Base-by-base conservation (phyloP, 2,329 filamentous ascomycete genomes). In the Apiospora kogelbergensis region DNA sequence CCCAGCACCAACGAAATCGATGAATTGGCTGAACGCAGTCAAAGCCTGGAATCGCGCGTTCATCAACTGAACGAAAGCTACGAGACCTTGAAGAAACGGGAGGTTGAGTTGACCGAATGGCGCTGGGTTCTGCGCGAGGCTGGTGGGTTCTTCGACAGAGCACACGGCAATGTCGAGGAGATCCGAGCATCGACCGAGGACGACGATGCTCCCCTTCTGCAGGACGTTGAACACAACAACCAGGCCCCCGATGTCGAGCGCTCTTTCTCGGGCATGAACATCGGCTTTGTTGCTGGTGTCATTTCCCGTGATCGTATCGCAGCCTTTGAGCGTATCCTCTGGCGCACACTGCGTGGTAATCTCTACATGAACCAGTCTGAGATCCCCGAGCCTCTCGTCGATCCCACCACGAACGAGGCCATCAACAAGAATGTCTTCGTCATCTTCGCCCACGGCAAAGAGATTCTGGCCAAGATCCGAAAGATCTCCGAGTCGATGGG, bases 341-440 rank as follows among this genome's bases (percentile, higher is more conserved):
- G 96, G 96, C 90, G 96, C 77, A 98, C 97, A 0, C 89, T 99
- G 53, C 94, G 96, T 80, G 96, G 96, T 76, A 99, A 99, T 81
- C 85, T 99, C 72, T 99, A 98, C 87, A 99, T 99, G 96, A 99
- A 99, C 83, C 97, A 99, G 85, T 95, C 95, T 48, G 96, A 99
- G 85, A 99, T 99, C 71, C 91, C 94, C 9, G 95, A 99, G 80
- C 90, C 93, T 45, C 91, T 99, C 74, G 87, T 97, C 79, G 93
- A 99, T 80, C 95, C 96, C 20, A 88, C 92, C 78, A 97, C 90
- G 83, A 98, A 98, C 80, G 95, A 98, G 82, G 87, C 93, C 72
- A 88, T 97, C 75, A 90, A 92, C 85, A 99, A 99, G 90, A 99
- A 98, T 76, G 96, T 99, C 68, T 99, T 99, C 78, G 95, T 99